Conservation (phyloP, 371 early-diverging fungal genomes). For the Blakeslea trispora region DNA sequence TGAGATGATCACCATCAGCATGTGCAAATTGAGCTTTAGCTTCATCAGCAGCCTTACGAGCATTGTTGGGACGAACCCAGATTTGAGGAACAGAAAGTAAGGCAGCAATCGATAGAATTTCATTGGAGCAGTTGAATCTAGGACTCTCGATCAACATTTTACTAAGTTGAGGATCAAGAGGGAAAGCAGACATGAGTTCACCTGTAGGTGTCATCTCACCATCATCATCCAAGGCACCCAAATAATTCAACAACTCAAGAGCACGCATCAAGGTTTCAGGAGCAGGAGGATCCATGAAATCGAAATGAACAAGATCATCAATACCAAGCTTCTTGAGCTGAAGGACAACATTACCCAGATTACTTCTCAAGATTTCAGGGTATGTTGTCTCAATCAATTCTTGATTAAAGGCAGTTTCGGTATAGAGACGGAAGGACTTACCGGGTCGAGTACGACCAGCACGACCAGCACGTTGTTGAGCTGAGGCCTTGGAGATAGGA, state of each 20-base stretch:
- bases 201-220: constrained; percentile 85
- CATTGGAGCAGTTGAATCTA: constrained; percentile 86
- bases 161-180: constrained; percentile 88
- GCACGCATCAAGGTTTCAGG: constrained; percentile 93
- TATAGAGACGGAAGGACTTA: constrained; percentile 93
- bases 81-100: constrained; percentile 90
- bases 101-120: constrained; percentile 91
- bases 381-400: constrained; percentile 87
- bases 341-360: constrained; percentile 82
- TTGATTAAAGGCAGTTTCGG: constrained; percentile 80
- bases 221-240: constrained; percentile 90
- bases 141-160: constrained; percentile 85
- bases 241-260: constrained; percentile 83
- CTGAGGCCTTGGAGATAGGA: constrained; percentile 78
- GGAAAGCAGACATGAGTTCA: constrained; percentile 85
- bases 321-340: constrained; percentile 89
- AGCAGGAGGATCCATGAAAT: constrained; percentile 94
- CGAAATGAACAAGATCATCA: constrained; percentile 90
- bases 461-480: constrained; percentile 89
- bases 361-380: constrained; percentile 88
- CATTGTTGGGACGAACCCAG: constrained; percentile 89
- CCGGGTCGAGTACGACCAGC: constrained; percentile 93
- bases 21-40: constrained; percentile 94
- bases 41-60: constrained; percentile 84
- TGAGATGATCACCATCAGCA: constrained; percentile 89